Evolutionary conservation across 2,329 filamentous ascomycete genomes (phyloP), one percentile per base, ranked within the genome.

Genomic region (Aspergillus fructus): DNA sequence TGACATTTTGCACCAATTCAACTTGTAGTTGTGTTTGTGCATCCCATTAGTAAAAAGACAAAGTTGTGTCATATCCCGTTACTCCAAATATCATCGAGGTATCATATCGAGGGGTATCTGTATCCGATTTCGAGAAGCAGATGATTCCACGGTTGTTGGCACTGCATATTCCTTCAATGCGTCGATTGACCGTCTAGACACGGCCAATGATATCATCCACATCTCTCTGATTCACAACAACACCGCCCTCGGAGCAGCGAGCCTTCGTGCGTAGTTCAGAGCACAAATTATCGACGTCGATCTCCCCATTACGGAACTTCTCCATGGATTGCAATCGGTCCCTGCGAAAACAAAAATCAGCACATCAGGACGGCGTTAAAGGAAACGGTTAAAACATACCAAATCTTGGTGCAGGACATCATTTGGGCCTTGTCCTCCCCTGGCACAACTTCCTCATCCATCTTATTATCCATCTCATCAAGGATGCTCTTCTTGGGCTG

Each of bases 261-360:
- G 94, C 94, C 79, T 99, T 99, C 73, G 93, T 90, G 63, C 93
- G 90, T 13, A 99, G 85, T 71, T 99, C 93, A 4, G 89, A 89
- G 78, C 94, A 99, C 23, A 99, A 83, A 34, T 89, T 87, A 70
- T 99, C 94, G 49, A 99, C 89, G 65, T 99, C 94, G 63, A 97
- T 91, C 66, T 96, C 93, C 66, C 93, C 93, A 57, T 85, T 90
- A 70, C 93, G 89, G 66, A 96, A 94, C 72, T 89, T 92, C 59
- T 91, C 88, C 74, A 92, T 96, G 37, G 84, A 85, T 78, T 96
- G 91, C 21, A 97, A 77, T 76, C 91, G 91, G 75, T 96, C 92
- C 94, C 93, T 97, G 70, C 42, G 34, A 19, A 43, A 42, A 8
- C 19, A 12, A 15, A 30, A 13, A n/a, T 45, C 72, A 85, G 81